Percentiles rank a stretch among this genome's conserved stretches.
phyloP scores from a whole-genome alignment of 2,329 filamentous ascomycete species.

The Fusarium domesticum region DNA sequence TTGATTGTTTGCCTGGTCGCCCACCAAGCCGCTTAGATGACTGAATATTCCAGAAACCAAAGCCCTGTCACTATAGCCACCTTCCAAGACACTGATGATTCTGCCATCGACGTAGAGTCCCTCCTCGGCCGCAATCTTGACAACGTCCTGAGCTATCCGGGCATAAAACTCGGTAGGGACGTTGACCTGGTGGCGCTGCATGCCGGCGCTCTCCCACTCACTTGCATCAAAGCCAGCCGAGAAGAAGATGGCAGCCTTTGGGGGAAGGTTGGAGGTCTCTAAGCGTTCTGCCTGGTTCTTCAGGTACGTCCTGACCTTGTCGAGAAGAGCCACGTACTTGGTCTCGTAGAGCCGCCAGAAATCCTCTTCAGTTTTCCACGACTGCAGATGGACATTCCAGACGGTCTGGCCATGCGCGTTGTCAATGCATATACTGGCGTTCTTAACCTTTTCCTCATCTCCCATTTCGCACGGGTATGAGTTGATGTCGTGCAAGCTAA shows the following conservation, averaged over 20 bases:
- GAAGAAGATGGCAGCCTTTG: conserved; percentile 86
- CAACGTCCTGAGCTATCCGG: conserved; percentile 80
- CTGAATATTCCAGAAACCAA: conserved; percentile 84
- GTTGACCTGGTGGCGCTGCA: conserved; percentile 95
- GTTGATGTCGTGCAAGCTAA: conserved; percentile 96
- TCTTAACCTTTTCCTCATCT: conserved; percentile 90
- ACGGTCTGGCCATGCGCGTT: conserved; percentile 90
- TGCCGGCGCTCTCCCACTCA: conserved; percentile 85
- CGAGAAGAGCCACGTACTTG: conserved; percentile 71
- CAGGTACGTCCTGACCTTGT: conserved; percentile 80
- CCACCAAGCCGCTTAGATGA: conserved; percentile 79
- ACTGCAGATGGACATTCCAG: conserved; percentile 92
- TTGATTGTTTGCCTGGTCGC: conserved; percentile 46
- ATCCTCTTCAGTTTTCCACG: conserved; percentile 77
- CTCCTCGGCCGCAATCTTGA: conserved; percentile 76
- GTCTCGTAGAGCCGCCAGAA: conserved; percentile 88
- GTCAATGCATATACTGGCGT: conserved; percentile 90
- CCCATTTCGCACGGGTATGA: conserved; percentile 94
- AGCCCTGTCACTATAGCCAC: conserved; percentile 92
- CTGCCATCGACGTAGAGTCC: conserved; percentile 75
- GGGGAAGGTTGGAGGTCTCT: conserved; percentile 54
- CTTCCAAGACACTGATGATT: conserved; percentile 90
- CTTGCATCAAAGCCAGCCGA: conserved; percentile 97
- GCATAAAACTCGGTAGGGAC: conserved; percentile 97
- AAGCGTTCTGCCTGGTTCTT: conserved; percentile 67